Percentiles rank a stretch among this genome's conserved stretches.
These are phyloP conservation scores for Phytophthora ohioensis DNA, from an alignment of 352 stramenopile genomes.

Conservation along the genomic window DNA sequence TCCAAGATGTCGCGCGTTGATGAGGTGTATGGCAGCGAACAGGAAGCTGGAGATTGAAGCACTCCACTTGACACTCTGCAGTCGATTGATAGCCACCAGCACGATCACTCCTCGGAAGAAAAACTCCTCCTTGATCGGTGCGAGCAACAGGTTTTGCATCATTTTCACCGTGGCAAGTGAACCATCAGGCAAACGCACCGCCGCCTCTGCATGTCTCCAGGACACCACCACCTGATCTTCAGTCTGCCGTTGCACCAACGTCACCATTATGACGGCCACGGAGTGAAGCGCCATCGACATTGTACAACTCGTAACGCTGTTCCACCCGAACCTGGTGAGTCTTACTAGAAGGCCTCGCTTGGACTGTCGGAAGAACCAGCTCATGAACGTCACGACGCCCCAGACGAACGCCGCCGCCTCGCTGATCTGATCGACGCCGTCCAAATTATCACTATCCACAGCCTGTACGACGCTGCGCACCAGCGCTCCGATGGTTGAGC, in stretches of 20 bases:
- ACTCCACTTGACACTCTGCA: conserved; percentile 33
- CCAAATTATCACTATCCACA: neutral
- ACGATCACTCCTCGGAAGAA: conserved; percentile 70
- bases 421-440: conserved; percentile 15
- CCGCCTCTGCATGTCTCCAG: conserved; percentile 33
- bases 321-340: conserved; percentile 24
- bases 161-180: conserved; percentile 23
- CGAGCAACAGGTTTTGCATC: conserved; percentile 47
- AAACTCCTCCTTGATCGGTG: conserved; percentile 65
- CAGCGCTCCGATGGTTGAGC: conserved; percentile 28
- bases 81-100: conserved; percentile 57
- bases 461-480: conserved; percentile 21
- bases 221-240: conserved; percentile 28
- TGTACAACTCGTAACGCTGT: conserved; percentile 5
- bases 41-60: conserved; percentile 42
- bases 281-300: conserved; percentile 32
- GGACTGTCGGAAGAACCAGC: conserved; percentile 48
- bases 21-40: conserved; percentile 65
- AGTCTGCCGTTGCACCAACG: conserved; percentile 10
- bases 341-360: conserved; percentile 21
- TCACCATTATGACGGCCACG: conserved; percentile 11
- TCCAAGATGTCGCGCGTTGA: conserved; percentile 39
- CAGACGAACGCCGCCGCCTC: conserved; percentile 35
- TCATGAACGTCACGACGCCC: conserved; percentile 39
- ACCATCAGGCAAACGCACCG: conserved; percentile 14